Conservation (phyloP, 495 filamentous ascomycete species). For the Barbatosphaeria neglecta region DNA sequence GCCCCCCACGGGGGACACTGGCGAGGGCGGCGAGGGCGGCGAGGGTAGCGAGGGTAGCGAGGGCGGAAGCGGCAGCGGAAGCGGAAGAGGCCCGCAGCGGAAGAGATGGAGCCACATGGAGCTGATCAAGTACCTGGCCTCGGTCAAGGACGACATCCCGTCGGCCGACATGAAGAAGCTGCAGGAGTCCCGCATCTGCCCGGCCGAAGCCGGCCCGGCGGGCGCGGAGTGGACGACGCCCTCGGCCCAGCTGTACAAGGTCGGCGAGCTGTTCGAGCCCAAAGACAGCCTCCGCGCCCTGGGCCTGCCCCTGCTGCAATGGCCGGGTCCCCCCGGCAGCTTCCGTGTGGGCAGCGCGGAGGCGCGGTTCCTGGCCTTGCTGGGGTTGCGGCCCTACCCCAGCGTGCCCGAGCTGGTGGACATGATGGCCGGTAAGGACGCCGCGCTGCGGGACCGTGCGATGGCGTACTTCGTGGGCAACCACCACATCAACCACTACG, state of each 20-base stretch:
- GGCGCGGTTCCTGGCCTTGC: conserved; percentile 54
- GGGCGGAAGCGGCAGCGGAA: no score
- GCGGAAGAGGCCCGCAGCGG: no score
- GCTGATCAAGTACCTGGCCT: conserved; percentile 83
- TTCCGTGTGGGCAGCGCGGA: conserved; percentile 53
- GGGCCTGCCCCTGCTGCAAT: conserved; percentile 68
- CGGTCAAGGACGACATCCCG: conserved; percentile 84
- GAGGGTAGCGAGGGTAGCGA: no score
- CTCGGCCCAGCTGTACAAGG: conserved; percentile 51
- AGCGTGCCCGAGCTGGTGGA: conserved; percentile 57
- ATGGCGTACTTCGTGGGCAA: conserved; percentile 77
- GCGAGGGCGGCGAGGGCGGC: no score
- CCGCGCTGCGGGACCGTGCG: conserved; percentile 44
- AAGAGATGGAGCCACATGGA: conserved; percentile 86
- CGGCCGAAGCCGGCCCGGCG: conserved; percentile 52
- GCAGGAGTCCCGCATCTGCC: conserved; percentile 64
- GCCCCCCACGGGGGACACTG: conserved; percentile 25
- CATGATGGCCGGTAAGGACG: conserved; percentile 60
- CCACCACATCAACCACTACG: conserved; percentile 66
- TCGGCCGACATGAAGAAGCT: conserved; percentile 69
- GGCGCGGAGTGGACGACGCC: conserved; percentile 28
- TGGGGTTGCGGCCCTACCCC: conserved; percentile 63
- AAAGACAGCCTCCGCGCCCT: conserved; percentile 57
- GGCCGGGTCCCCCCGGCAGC: conserved; percentile 54
- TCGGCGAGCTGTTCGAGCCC: conserved; percentile 80